Evolutionary conservation across 2,329 filamentous ascomycete genomes (phyloP).

Genomic region (Boeremia lycopersici): DNA sequence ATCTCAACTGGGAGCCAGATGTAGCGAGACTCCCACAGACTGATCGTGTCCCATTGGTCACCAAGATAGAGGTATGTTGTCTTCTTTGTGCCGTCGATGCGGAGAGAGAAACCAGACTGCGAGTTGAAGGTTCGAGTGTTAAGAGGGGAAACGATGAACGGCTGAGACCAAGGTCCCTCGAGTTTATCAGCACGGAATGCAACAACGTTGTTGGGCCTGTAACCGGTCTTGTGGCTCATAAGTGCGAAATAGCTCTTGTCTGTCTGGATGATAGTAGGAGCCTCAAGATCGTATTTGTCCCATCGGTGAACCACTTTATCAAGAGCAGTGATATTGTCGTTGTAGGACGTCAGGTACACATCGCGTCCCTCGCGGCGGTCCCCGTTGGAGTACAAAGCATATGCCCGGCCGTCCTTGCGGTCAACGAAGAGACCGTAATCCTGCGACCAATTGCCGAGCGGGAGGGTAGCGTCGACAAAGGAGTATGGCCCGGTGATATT

Average conservation of each 20-base stretch:
- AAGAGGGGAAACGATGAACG: constrained; percentile 58
- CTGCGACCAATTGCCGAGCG: constrained; percentile 67
- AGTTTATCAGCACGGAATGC: constrained; percentile 61
- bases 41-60: constrained; percentile 62
- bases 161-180: constrained; percentile 60
- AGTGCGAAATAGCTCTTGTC: constrained; percentile 65
- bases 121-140: constrained; percentile 61
- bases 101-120: constrained; percentile 58
- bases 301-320: constrained; percentile 61
- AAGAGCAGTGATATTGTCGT: constrained; percentile 58
- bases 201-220: constrained; percentile 66
- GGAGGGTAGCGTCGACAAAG: constrained; percentile 60
- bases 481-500: constrained; percentile 61
- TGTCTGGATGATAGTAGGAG: constrained; percentile 65
- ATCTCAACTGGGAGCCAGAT: constrained; percentile 63
- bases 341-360: constrained; percentile 62
- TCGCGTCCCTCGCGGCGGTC: constrained; percentile 62
- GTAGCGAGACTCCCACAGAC: constrained; percentile 62
- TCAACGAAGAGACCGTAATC: constrained; percentile 67
- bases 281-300: constrained; percentile 65
- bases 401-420: constrained; percentile 62
- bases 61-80: constrained; percentile 60
- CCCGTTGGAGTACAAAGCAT: constrained; percentile 66
- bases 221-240: constrained; percentile 69
- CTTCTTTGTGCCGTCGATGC: constrained; percentile 56